Conservation (phyloP, 192 early-diverging fungal genomes). For the Mortierella alpina region DNA sequence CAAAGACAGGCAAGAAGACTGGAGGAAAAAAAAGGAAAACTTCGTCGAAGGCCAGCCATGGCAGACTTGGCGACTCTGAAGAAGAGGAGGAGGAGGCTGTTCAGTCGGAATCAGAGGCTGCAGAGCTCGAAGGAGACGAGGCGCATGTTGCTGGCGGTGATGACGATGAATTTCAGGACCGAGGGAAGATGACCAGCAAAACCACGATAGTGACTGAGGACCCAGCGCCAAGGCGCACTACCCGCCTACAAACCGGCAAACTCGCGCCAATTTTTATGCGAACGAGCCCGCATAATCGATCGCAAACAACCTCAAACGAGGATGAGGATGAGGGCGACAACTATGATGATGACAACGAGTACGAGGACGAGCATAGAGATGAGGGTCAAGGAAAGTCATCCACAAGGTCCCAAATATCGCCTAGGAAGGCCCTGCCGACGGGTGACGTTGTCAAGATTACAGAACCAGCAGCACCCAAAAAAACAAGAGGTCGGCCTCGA, state of each 20-base stretch:
- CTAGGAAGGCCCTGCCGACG: not conserved
- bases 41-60: not conserved
- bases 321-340: not conserved
- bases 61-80: not conserved
- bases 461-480: not conserved
- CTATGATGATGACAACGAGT: not conserved
- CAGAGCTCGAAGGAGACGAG: conserved; percentile 2
- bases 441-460: not conserved
- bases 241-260: not conserved
- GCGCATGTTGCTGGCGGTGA: not conserved
- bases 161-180: conserved; percentile 5
- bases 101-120: not conserved
- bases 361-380: not conserved
- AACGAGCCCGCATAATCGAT: not conserved
- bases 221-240: not conserved
- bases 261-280: conserved; percentile 22
- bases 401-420: not conserved
- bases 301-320: not conserved
- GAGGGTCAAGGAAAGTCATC: too few relatives aligned
- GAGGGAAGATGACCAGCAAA: not conserved
- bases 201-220: not conserved
- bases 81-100: conserved; percentile 4
- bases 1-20: not conserved
- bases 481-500: conserved; percentile 9
- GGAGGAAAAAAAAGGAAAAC: not conserved